Evolutionary conservation across 192 early-diverging fungal genomes (phyloP).

Genomic region (Obelidium mucronatum): DNA sequence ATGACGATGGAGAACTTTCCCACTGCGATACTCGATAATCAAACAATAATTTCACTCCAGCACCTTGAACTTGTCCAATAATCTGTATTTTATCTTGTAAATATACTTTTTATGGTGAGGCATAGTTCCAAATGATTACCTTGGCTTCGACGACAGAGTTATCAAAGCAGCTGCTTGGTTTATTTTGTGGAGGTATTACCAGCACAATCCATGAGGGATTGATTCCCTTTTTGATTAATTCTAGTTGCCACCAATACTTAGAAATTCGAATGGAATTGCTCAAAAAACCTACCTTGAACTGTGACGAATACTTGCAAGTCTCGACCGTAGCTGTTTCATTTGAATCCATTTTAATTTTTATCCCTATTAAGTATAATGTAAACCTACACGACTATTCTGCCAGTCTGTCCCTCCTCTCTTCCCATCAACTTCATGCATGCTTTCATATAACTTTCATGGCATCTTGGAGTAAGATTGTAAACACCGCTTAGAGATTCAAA

Average conservation of each 20-base stretch:
- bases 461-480: slow-evolving; percentile 32
- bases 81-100: slow-evolving; percentile 22
- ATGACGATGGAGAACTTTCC: slow-evolving; percentile 29
- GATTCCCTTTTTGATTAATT: slow-evolving; percentile 20
- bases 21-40: slow-evolving; percentile 40
- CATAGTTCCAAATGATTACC: background rate
- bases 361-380: background rate
- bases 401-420: slow-evolving; percentile 12
- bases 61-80: slow-evolving; percentile 7
- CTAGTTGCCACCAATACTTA: too few relatives aligned
- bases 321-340: slow-evolving; percentile 49
- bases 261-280: too few relatives aligned
- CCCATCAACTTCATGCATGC: slow-evolving; percentile 6
- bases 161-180: slow-evolving; percentile 44
- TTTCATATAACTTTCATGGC: slow-evolving; percentile 31
- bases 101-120: background rate
- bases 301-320: slow-evolving; percentile 56
- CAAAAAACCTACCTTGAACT: slow-evolving; percentile 44
- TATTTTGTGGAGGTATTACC: slow-evolving; percentile 42
- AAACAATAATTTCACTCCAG: slow-evolving; percentile 45
- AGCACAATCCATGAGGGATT: slow-evolving; percentile 35
- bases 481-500: slow-evolving; percentile 44
- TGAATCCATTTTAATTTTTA: too few relatives aligned
- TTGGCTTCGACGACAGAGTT: slow-evolving; percentile 41
- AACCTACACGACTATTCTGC: slow-evolving; percentile 9